Percentiles rank a stretch among this genome's conserved stretches.
These are phyloP conservation scores for Syzygium malaccense DNA, from an alignment of 441 rosid species.

Conservation along the genomic window DNA sequence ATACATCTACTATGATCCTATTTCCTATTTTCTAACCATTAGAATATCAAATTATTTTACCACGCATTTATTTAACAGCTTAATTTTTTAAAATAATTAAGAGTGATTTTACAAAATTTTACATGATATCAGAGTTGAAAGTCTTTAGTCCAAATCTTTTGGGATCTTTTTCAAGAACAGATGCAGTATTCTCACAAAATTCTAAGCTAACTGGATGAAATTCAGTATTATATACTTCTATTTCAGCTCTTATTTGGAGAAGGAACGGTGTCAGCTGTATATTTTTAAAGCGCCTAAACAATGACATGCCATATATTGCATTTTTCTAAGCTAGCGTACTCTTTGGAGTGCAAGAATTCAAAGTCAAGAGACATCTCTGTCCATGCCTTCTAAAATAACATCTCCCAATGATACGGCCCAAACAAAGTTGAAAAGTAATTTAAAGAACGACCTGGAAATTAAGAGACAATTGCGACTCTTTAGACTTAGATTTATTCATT, in stretches of 20 bases:
- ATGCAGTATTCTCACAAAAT: no score
- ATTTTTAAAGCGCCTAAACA: no score
- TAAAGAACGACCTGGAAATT: neutral
- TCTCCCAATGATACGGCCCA: neutral
- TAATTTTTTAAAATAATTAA: neutral
- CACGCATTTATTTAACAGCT: accelerated
- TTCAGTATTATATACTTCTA: no score
- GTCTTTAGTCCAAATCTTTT: no score
- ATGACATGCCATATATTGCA: neutral
- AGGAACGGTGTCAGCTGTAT: accelerated
- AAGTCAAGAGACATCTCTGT: neutral
- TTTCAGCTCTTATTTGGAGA: no score
- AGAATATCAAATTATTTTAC: neutral
- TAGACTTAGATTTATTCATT: neutral
- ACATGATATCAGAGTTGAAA: no score
- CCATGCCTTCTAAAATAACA: neutral
- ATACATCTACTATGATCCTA: neutral
- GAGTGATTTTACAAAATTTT: neutral
- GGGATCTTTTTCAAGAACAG: no score
- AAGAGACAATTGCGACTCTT: neutral
- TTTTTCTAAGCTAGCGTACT: neutral
- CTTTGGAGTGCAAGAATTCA: neutral
- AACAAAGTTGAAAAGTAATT: neutral
- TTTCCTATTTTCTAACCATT: accelerated
- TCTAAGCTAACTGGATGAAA: no score